These are phyloP conservation scores for Rhodotorula graminis DNA, from an alignment of 768 basidiomycete genomes.

Conservation along the genomic window DNA sequence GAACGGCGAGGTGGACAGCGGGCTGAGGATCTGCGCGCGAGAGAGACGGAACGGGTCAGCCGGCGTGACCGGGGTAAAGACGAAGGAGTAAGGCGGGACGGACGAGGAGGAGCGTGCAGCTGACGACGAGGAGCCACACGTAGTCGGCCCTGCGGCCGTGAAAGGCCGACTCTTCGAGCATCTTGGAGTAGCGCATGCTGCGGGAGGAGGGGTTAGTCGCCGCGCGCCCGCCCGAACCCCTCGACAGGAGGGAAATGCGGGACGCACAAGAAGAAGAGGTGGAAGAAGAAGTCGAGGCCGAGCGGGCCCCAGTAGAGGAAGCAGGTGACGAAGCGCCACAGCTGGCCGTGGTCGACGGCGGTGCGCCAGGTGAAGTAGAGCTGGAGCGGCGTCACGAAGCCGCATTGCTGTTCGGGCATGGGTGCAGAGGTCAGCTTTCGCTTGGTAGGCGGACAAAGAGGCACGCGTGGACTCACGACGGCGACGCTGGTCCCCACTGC, in stretches of 20 bases:
- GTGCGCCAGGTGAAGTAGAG: slow-evolving; percentile 43
- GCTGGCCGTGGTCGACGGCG: slow-evolving; percentile 40
- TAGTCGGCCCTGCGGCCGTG: slow-evolving; percentile 87
- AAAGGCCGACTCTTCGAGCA: slow-evolving; percentile 95
- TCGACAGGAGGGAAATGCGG: no score
- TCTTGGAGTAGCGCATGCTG: slow-evolving; percentile 93
- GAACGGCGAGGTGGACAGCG: slow-evolving; percentile 51
- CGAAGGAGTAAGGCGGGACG: slow-evolving; percentile 42
- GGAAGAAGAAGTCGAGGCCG: slow-evolving; percentile 90
- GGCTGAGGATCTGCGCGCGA: slow-evolving; percentile 36
- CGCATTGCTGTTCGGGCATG: slow-evolving; percentile 37
- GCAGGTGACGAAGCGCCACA: slow-evolving; percentile 81
- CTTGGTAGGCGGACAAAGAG: no score
- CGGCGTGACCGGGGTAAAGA: not conserved
- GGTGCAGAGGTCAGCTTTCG: not conserved
- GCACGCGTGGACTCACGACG: slow-evolving; percentile 23
- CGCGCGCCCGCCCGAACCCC: no score
- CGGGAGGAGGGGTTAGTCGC: no score
- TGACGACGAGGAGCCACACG: slow-evolving; percentile 84
- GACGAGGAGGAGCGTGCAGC: slow-evolving; percentile 79
- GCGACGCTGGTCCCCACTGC: slow-evolving; percentile 36
- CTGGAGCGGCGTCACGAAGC: slow-evolving; percentile 42
- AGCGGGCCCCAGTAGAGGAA: slow-evolving; percentile 96
- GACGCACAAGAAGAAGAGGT: slow-evolving; percentile 95
- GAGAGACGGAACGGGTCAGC: not conserved